A percentile compares a stretch with the other conserved stretches of the same genome.
Conservation (phyloP, 2,329 filamentous ascomycete genomes). For the Hortaea werneckii region DNA sequence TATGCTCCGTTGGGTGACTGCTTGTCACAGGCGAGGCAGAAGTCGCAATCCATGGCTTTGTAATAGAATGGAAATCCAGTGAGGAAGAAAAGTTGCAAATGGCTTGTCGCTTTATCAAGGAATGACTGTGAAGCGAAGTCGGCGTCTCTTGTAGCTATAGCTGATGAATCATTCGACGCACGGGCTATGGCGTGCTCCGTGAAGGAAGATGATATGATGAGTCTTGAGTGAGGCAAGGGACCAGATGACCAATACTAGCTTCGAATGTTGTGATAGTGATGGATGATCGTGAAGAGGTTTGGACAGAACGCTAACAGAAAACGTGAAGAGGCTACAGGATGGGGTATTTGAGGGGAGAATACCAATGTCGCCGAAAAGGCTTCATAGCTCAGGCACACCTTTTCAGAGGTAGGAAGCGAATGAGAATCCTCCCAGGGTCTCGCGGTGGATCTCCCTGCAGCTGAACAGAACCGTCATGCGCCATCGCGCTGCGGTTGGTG, state of each 20-base stretch:
- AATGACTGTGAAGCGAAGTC: neutral
- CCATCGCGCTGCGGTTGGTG: no score
- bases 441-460: neutral
- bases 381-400: slow-evolving; percentile 5
- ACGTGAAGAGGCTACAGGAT: neutral
- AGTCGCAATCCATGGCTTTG: slow-evolving; percentile 59
- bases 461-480: neutral
- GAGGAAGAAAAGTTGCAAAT: neutral
- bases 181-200: slow-evolving; percentile 11
- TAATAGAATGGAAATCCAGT: neutral
- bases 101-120: neutral
- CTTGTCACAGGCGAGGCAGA: slow-evolving; percentile 88
- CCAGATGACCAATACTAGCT: neutral
- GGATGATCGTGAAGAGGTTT: slow-evolving; percentile 1
- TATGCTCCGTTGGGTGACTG: slow-evolving; percentile 73
- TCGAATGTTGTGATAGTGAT: slow-evolving; percentile 1
- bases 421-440: neutral
- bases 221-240: slow-evolving; percentile 1
- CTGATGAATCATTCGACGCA: slow-evolving; percentile 11
- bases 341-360: slow-evolving; percentile 2
- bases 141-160: slow-evolving; percentile 1
- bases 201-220: slow-evolving; percentile 1
- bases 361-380: no score
- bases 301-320: neutral
- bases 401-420: neutral